Evolutionary conservation across 371 early-diverging fungal genomes (phyloP).

Genomic region (Lichtheimia ornata): DNA sequence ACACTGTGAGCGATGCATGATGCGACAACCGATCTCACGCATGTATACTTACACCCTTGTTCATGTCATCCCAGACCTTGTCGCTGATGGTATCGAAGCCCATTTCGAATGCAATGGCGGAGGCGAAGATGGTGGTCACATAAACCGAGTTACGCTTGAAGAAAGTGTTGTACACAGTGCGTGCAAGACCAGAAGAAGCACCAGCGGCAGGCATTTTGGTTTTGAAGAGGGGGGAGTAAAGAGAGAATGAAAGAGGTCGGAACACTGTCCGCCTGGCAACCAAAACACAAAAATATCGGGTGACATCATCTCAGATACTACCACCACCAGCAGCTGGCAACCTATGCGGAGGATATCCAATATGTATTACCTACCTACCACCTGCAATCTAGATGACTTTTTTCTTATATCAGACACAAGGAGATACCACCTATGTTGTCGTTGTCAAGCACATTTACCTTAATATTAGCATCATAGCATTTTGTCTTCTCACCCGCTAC

Average conservation of each 20-base stretch:
- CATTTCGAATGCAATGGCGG: constrained; percentile 81
- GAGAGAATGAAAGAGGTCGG: constrained; percentile 8
- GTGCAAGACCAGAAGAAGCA: constrained; percentile 42
- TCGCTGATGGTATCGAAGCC: constrained; percentile 71
- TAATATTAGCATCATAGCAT: too few species aligned
- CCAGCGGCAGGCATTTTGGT: constrained; percentile 39
- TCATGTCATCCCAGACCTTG: constrained; percentile 75
- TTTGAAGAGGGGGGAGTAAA: constrained; percentile 6
- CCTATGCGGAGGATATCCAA: too few species aligned
- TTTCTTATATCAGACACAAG: too few species aligned
- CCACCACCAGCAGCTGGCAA: too few species aligned
- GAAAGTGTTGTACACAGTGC: constrained; percentile 65
- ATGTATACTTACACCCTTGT: constrained; percentile 79
- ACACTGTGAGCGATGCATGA: background rate
- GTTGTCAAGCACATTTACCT: too few species aligned
- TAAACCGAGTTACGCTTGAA: constrained; percentile 79
- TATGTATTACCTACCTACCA: too few species aligned
- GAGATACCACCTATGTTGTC: too few species aligned
- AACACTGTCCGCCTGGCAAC: background rate
- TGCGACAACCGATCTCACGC: background rate
- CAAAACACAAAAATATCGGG: constrained; percentile 5
- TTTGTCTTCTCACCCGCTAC: too few species aligned
- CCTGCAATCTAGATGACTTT: too few species aligned
- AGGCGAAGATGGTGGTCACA: constrained; percentile 70
- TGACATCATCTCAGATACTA: background rate